These are phyloP conservation scores for Fraxinus xanthoxyloides DNA, from an alignment of 305 asterid species.

Conservation along the genomic window DNA sequence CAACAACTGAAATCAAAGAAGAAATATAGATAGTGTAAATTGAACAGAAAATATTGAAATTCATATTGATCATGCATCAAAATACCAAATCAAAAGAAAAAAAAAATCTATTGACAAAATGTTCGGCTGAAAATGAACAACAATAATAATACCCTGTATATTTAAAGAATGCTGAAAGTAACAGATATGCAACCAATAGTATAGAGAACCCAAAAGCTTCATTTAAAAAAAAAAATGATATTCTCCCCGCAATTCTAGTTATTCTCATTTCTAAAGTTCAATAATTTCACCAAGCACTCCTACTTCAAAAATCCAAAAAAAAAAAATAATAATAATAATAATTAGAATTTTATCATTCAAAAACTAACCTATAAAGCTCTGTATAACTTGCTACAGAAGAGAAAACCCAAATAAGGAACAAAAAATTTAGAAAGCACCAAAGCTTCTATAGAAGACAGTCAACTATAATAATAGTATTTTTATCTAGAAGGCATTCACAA, in stretches of 20 bases:
- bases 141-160: not conserved
- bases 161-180: not conserved
- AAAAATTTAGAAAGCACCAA: not conserved
- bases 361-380: not conserved
- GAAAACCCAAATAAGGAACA: slow-evolving; percentile 3
- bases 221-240: not conserved
- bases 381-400: slow-evolving; percentile 5
- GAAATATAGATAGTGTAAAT: not conserved
- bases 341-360: not conserved
- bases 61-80: not conserved
- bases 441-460: not conserved
- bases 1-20: slow-evolving; percentile 17
- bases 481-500: not conserved
- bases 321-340: not conserved
- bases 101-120: not conserved
- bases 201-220: not conserved
- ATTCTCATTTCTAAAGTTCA: slow-evolving; percentile 10
- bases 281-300: not conserved
- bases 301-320: not conserved
- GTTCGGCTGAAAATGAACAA: not conserved
- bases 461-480: not conserved
- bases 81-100: not conserved
- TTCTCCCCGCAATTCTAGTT: not conserved
- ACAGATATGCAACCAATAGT: not conserved
- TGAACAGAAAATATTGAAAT: not conserved